These are phyloP conservation scores for Avena eriantha DNA, from an alignment of 176 grass and related monocot genomes.

Conservation along the genomic window DNA sequence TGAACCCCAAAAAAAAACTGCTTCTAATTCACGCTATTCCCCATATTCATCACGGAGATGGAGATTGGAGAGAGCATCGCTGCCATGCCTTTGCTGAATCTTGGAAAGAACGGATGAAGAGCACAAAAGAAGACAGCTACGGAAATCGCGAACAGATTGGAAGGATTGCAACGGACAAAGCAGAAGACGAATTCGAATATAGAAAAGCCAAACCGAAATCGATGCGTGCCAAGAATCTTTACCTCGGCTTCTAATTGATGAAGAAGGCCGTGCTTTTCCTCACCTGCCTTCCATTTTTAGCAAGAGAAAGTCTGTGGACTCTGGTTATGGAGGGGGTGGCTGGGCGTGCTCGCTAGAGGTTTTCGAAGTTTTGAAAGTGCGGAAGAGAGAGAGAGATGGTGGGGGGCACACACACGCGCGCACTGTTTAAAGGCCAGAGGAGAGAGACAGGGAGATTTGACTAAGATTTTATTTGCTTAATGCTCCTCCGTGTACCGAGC, in stretches of 20 bases:
- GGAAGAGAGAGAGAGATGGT: conserved; percentile 37
- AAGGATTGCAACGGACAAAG: not conserved
- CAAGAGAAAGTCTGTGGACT: conserved; percentile 37
- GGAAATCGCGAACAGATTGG: not conserved
- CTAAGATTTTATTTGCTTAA: conserved; percentile 25
- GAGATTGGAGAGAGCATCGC: not conserved
- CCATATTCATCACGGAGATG: not conserved
- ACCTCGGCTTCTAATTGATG: conserved; percentile 22
- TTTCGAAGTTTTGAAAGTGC: conserved; percentile 50
- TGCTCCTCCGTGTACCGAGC: conserved; percentile 37
- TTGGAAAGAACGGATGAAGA: not conserved
- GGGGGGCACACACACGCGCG: conserved; percentile 30
- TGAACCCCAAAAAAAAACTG: not conserved
- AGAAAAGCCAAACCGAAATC: not conserved
- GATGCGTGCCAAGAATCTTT: not conserved
- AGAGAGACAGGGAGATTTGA: conserved; percentile 43
- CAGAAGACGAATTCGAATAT: not conserved
- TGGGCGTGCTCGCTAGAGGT: conserved; percentile 34
- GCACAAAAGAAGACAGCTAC: not conserved
- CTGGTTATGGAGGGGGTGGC: conserved; percentile 41
- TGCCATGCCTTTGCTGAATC: not conserved
- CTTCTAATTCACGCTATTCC: not conserved
- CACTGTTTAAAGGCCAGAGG: not conserved
- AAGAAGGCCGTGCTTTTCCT: conserved; percentile 4
- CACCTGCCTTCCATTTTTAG: conserved; percentile 45